Evolutionary conservation across 768 basidiomycete genomes (phyloP).

Genomic region (Hericium erinaceus): DNA sequence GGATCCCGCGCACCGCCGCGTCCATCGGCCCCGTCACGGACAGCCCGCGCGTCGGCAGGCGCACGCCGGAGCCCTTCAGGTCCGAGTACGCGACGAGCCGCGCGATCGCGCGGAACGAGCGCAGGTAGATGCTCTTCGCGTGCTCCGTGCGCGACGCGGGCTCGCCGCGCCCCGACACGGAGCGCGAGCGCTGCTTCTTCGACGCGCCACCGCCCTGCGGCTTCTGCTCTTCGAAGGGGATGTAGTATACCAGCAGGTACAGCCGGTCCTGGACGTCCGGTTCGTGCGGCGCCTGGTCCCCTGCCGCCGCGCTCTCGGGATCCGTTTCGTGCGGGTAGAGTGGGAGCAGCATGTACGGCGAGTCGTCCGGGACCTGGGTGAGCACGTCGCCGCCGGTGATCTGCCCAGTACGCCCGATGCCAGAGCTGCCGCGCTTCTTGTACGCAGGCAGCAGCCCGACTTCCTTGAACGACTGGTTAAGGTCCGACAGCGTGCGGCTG

Average conservation of each 20-base stretch:
- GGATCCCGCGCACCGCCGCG: conserved; percentile 27
- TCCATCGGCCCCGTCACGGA: conserved; percentile 52
- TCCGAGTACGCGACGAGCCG: conserved; percentile 67
- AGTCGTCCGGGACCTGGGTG: conserved; percentile 53
- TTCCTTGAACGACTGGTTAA: conserved; percentile 71
- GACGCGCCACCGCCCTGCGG: conserved; percentile 12
- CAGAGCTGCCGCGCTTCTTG: conserved; percentile 13
- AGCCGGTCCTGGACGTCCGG: conserved; percentile 45
- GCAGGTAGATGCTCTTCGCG: conserved; percentile 34
- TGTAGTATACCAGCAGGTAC: conserved; percentile 78
- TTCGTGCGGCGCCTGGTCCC: conserved; percentile 15
- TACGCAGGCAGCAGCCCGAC: conserved; percentile 66
- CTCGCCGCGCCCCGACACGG: conserved; percentile 25
- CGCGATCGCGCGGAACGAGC: conserved; percentile 65
- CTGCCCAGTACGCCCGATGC: conserved; percentile 14
- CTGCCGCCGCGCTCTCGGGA: conserved; percentile 19
- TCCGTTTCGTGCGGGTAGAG: conserved; percentile 78
- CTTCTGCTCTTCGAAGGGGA: conserved; percentile 35
- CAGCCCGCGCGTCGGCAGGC: conserved; percentile 63
- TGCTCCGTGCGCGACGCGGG: conserved; percentile 17
- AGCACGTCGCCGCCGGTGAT: conserved; percentile 33
- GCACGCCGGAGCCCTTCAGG: conserved; percentile 62
- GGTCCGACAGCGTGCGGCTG: conserved; percentile 55
- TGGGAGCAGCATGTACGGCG: conserved; percentile 75
- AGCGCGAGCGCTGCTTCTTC: conserved; percentile 36